phyloP scores from a whole-genome alignment of 2,329 filamentous ascomycete genomes.

The Aspergillus pseudoviridinutans region DNA sequence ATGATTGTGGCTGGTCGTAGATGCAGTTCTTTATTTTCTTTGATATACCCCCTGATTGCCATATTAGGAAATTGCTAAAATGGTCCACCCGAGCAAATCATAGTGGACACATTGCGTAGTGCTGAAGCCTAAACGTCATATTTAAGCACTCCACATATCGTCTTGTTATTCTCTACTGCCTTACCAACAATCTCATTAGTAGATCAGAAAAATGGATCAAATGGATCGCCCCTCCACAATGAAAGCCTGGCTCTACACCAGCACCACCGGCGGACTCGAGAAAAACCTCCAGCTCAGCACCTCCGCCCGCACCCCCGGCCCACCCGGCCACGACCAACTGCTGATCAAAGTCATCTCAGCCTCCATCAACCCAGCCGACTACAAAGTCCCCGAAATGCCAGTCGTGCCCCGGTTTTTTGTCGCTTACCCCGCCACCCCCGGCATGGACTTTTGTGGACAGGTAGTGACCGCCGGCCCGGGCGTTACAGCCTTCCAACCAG shows the following conservation, averaged over 20 bases:
- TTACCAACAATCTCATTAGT: too few relatives aligned
- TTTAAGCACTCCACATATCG: too few relatives aligned
- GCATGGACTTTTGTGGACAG: constrained; percentile 49
- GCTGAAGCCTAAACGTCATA: too few relatives aligned
- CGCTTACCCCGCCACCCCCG: constrained; percentile 45
- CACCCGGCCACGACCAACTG: constrained; percentile 43
- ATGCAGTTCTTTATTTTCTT: too few relatives aligned
- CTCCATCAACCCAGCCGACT: constrained; percentile 61
- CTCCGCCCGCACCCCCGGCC: constrained; percentile 39
- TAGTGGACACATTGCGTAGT: too few relatives aligned
- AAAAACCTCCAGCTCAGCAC: constrained; percentile 50
- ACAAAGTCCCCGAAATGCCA: constrained; percentile 56
- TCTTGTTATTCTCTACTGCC: too few relatives aligned
- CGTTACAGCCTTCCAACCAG: constrained; percentile 30
- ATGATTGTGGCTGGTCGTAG: too few relatives aligned
- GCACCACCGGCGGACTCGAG: constrained; percentile 46
- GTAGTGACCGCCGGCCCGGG: constrained; percentile 35
- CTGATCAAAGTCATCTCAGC: constrained; percentile 54
- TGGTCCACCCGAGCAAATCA: too few relatives aligned
- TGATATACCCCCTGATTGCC: too few relatives aligned
- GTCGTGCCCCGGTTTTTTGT: constrained; percentile 39
- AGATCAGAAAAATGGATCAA: too few relatives aligned
- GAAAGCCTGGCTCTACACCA: constrained; percentile 56
- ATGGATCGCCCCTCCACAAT: constrained; percentile 39
- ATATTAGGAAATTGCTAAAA: too few relatives aligned